Evolutionary conservation across 176 grass and related monocot genomes (phyloP).

Genomic region (Carex parvula): DNA sequence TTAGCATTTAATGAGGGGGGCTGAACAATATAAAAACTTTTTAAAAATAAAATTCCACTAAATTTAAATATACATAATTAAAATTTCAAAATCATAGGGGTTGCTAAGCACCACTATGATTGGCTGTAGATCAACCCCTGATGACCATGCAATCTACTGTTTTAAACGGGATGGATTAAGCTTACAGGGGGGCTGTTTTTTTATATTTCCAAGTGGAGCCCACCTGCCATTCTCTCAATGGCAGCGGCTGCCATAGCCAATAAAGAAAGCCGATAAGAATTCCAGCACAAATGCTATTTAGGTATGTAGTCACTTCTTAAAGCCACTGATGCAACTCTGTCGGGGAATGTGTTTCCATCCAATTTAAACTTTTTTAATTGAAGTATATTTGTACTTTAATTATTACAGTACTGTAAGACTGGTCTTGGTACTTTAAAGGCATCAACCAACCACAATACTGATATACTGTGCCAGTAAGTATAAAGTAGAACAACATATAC

Average conservation of each 20-base stretch:
- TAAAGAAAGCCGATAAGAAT: background rate
- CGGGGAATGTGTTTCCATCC: background rate
- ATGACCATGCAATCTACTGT: too few species aligned
- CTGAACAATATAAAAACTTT: too few species aligned
- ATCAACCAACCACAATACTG: background rate
- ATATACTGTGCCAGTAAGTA: background rate
- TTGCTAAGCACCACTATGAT: too few species aligned
- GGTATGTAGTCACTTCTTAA: background rate
- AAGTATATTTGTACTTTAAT: background rate
- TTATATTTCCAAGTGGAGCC: too few species aligned
- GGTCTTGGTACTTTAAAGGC: background rate
- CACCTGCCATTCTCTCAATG: too few species aligned
- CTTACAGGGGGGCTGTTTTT: too few species aligned
- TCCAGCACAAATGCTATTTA: background rate
- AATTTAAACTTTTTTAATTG: background rate
- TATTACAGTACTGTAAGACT: background rate
- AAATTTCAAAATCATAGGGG: too few species aligned
- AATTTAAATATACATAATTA: too few species aligned
- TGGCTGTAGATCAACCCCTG: too few species aligned
- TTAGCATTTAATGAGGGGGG: too few species aligned
- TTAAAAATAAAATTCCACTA: too few species aligned
- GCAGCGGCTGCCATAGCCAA: too few species aligned
- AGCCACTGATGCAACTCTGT: background rate
- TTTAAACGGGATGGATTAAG: background rate
- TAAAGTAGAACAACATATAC: background rate